These are phyloP conservation scores for Gaertneriomyces sp. DNA, from an alignment of 192 early-diverging fungal species.

Conservation along the genomic window DNA sequence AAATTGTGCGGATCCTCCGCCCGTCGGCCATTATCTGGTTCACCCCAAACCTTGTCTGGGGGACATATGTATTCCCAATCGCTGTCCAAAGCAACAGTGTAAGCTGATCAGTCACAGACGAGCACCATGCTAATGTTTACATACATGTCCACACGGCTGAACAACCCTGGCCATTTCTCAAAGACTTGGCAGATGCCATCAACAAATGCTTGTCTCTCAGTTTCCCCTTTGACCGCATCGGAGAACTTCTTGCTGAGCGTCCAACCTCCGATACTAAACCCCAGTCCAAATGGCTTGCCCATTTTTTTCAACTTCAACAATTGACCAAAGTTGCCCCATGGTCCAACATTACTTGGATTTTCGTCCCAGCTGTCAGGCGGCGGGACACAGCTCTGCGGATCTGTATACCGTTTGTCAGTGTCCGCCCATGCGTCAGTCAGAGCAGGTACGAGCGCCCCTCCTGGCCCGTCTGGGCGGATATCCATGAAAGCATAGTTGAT, in stretches of 20 bases:
- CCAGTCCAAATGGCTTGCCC: slow-evolving; percentile 44
- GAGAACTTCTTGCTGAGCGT: slow-evolving; percentile 47
- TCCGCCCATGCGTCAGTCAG: slow-evolving; percentile 48
- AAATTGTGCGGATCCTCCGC: slow-evolving; percentile 78
- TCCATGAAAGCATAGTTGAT: slow-evolving; percentile 55
- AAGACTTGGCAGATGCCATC: slow-evolving; percentile 28
- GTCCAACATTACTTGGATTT: slow-evolving; percentile 1
- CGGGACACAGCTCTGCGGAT: slow-evolving; percentile 31
- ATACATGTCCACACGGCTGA: slow-evolving; percentile 43
- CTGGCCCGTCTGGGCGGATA: slow-evolving; percentile 21
- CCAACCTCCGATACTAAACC: slow-evolving; percentile 52
- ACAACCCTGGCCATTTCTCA: slow-evolving; percentile 38
- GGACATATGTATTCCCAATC: slow-evolving; percentile 56
- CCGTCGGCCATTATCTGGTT: slow-evolving; percentile 53
- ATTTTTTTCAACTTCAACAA: slow-evolving; percentile 46
- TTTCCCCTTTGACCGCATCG: slow-evolving; percentile 34
- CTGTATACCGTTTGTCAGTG: slow-evolving; percentile 42
- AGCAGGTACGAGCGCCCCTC: slow-evolving; percentile 26
- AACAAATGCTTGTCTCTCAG: slow-evolving; percentile 37
- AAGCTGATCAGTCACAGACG: not conserved
- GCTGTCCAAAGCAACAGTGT: slow-evolving; percentile 11
- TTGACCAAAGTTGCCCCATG: slow-evolving; percentile 50
- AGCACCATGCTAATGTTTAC: not conserved
- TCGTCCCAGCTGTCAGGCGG: slow-evolving; percentile 45
- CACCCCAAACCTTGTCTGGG: slow-evolving; percentile 38